phyloP scores from a whole-genome alignment of 805 yeast genomes.

The Saturnispora serradocipensis region DNA sequence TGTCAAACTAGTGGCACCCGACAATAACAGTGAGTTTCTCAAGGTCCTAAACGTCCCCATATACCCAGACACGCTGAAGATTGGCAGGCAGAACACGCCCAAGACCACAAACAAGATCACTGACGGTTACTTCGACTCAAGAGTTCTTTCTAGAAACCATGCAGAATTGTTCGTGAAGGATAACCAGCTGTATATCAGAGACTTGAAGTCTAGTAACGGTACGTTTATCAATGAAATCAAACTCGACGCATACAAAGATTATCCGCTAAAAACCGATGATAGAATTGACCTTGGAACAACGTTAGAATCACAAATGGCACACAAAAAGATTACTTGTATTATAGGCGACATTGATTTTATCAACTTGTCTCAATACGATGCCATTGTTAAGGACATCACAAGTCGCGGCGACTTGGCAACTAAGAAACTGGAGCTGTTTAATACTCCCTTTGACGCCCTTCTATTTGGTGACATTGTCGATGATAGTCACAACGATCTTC shows the following conservation, averaged over 20 bases:
- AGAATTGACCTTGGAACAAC: constrained; percentile 91
- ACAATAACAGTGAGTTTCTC: constrained; percentile 54
- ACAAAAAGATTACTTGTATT: constrained; percentile 77
- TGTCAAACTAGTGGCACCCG: constrained; percentile 66
- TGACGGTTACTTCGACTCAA: constrained; percentile 89
- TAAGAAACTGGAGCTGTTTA: constrained; percentile 25
- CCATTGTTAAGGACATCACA: constrained; percentile 17
- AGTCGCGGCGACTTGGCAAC: constrained; percentile 22
- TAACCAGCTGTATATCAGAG: constrained; percentile 60
- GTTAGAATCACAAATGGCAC: constrained; percentile 58
- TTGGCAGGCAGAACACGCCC: constrained; percentile 83
- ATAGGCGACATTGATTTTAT: constrained; percentile 66
- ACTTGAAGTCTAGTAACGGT: constrained; percentile 88
- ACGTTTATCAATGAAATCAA: constrained; percentile 79
- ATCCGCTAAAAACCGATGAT: constrained; percentile 69
- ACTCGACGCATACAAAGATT: constrained; percentile 51
- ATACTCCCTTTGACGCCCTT: constrained; percentile 28
- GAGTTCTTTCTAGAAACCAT: constrained; percentile 88
- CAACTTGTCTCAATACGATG: constrained; percentile 29
- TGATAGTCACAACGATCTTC: constrained; percentile 13
- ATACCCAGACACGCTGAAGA: constrained; percentile 70
- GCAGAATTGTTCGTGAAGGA: constrained; percentile 77
- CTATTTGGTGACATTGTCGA: constrained; percentile 29
- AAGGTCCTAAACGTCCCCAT: constrained; percentile 75
- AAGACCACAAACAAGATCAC: constrained; percentile 50